Base-by-base conservation (phyloP, 2,329 filamentous ascomycete genomes). In the Thielaviopsis euricoi region DNA sequence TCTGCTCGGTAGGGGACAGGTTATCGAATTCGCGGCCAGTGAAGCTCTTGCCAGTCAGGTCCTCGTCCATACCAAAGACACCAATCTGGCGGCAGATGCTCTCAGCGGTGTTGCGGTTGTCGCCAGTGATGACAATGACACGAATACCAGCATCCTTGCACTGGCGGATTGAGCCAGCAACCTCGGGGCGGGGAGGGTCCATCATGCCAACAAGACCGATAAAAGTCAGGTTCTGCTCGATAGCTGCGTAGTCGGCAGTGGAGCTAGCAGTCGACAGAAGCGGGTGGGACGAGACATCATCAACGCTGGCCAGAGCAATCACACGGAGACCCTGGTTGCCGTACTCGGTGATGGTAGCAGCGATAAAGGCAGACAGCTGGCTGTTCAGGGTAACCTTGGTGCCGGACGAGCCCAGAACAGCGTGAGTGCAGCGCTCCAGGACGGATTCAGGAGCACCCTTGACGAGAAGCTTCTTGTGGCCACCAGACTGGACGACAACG, bases 31-130 rank as follows among this genome's bases (percentile, higher is more conserved):
- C 87, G 63, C 91, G 85, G 58, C 93, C 93, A 63, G 93, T 98
- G 67, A 81, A 97, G 72, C 89, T 96, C 79, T 96, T 97, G 66
- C 90, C 90, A 50, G 76, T 81, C 25, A 97, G 78, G 67, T 96
- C 80, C 70, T 97, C 91, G 61, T 85, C 73, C 63, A 79, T 73
- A 17, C 83, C 85, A 70, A 98, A 98, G 56, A 98, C 84, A 61
- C 93, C 93, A 69, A 98, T 98, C 70, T 95, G 87, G 66, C 91
- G 86, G 75, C 93, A 98, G 68, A 98, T 96, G 61, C 89, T 91
- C 74, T 98, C 93, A 9, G 93, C 93, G 3, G 93, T 98, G 74
- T 94, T 95, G 68, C 86, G 89, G 74, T 95, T 98, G 73, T 98
- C 93, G 67, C 93, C 93, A 57, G 93, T 98, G 71, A 98, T 96